Evolutionary conservation across 805 yeast species (phyloP), one percentile per base, ranked within the genome.

Genomic region (Candida sphagnicola): DNA sequence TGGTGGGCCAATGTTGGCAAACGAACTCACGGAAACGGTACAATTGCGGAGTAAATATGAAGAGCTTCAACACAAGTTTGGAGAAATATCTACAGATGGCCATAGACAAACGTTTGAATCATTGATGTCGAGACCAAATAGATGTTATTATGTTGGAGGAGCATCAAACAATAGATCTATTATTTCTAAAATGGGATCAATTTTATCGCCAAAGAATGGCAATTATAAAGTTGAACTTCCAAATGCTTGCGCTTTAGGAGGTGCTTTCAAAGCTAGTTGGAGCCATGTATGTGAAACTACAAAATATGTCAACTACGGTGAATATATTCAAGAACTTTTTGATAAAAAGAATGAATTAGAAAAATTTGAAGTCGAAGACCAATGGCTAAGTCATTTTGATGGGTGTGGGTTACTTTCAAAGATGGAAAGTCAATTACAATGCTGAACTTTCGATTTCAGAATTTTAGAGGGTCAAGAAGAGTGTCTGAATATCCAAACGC

Each of bases 161-260:
- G 88, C 89, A 0, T 80, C 93, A 3, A 77, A 77, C 34, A 89
- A 90, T 56, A 45, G 55, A 15, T 75, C 87, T 18, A 82, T 89
- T 37, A 80, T 88, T 23, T 58, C 62, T 15, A 82, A 77, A 46
- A 82, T 85, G 67, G 79, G 89, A 8, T 67, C 80, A 10, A 79
- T 89, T 5, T 59, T 89, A 25, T 90, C 89, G 4, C 79, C 85
- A 0, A 61, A 68, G 1, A 56, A 66, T 24, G 93, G 90, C 1
- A 79, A 83, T 44, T 85, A 61, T 56, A 76, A 78, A 43, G 80
- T 84, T 28, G 89, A 85, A 51, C 76, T 86, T 34, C 79, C 91
- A 5, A 89, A 89, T 61, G 93, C 96, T 1, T 89, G 96, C 70
- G 96, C 96, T 0, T 59, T 86, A 25, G 96, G 96, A 18, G 95